Evolutionary conservation across 2,329 filamentous ascomycete genomes (phyloP).

Genomic region (Phoma sp.): DNA sequence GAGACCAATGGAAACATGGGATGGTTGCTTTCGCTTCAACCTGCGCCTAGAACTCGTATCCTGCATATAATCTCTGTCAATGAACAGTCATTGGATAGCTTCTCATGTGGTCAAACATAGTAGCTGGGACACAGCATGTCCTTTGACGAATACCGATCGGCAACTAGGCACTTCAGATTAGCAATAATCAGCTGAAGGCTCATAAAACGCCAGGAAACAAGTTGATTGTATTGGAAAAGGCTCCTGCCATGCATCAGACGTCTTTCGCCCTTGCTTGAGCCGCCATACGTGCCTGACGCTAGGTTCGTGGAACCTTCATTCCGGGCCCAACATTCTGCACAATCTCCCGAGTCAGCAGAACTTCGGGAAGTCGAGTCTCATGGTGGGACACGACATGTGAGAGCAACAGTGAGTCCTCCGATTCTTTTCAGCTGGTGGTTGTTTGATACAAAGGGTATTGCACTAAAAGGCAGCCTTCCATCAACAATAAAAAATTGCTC

Average conservation of each 20-base stretch:
- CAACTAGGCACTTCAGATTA: not conserved
- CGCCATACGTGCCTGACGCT: not conserved
- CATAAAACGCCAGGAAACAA: not conserved
- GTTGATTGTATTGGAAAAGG: not conserved
- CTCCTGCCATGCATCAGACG: constrained; percentile 1
- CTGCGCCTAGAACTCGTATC: not conserved
- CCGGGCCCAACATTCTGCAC: not conserved
- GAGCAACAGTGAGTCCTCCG: not conserved
- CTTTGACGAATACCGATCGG: not conserved
- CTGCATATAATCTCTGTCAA: not conserved
- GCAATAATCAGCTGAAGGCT: not conserved
- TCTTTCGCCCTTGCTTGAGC: constrained; percentile 4
- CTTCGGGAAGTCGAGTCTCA: constrained; percentile 1
- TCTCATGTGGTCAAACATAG: constrained; percentile 1
- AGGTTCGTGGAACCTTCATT: constrained; percentile 1
- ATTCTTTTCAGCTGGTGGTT: not conserved
- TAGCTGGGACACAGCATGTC: not conserved
- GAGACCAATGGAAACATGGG: not conserved
- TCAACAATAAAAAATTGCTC: not conserved
- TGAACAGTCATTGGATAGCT: not conserved
- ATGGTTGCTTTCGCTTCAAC: not conserved
- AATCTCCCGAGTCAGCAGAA: not conserved
- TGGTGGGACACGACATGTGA: constrained; percentile 6
- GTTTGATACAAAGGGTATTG: not conserved
- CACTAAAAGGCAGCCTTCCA: not conserved